These are phyloP conservation scores for Camelina laxa DNA, from an alignment of 345 rosid genomes.

Conservation along the genomic window DNA sequence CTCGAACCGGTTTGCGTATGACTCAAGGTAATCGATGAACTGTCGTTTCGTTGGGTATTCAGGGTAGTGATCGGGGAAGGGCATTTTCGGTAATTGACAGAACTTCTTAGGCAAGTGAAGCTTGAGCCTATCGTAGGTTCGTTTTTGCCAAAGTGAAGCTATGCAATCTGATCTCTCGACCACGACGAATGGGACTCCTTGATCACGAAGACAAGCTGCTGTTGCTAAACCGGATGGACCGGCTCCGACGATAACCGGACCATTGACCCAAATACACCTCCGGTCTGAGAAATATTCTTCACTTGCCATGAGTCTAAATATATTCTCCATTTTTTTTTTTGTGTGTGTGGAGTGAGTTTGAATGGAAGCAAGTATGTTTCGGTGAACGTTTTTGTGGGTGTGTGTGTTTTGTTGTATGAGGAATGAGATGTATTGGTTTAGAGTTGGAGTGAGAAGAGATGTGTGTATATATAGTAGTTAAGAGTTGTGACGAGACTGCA, in stretches of 20 bases:
- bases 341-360: slow-evolving; percentile 8
- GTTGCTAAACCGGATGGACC: slow-evolving; percentile 64
- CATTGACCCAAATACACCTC: slow-evolving; percentile 49
- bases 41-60: slow-evolving; percentile 58
- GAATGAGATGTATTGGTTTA: slow-evolving; percentile 29
- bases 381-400: not conserved
- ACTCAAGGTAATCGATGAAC: slow-evolving; percentile 59
- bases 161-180: slow-evolving; percentile 58
- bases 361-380: slow-evolving; percentile 10
- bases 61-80: slow-evolving; percentile 55
- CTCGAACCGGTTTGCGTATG: slow-evolving; percentile 62
- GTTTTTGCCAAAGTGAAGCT: slow-evolving; percentile 58
- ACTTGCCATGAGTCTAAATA: slow-evolving; percentile 47
- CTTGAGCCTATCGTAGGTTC: slow-evolving; percentile 55
- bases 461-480: slow-evolving; percentile 25
- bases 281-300: slow-evolving; percentile 54
- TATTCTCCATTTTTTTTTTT: slow-evolving; percentile 50
- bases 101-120: slow-evolving; percentile 61
- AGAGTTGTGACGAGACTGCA: slow-evolving; percentile 21
- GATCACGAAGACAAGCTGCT: slow-evolving; percentile 55
- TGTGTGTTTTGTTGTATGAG: slow-evolving; percentile 18
- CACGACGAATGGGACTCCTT: slow-evolving; percentile 53
- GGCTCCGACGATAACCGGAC: slow-evolving; percentile 57
- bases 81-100: slow-evolving; percentile 57
- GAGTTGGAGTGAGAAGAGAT: slow-evolving; percentile 36